Evolutionary conservation across 2,329 filamentous ascomycete genomes (phyloP).

Genomic region (Pseudogymnoascus pannorum): DNA sequence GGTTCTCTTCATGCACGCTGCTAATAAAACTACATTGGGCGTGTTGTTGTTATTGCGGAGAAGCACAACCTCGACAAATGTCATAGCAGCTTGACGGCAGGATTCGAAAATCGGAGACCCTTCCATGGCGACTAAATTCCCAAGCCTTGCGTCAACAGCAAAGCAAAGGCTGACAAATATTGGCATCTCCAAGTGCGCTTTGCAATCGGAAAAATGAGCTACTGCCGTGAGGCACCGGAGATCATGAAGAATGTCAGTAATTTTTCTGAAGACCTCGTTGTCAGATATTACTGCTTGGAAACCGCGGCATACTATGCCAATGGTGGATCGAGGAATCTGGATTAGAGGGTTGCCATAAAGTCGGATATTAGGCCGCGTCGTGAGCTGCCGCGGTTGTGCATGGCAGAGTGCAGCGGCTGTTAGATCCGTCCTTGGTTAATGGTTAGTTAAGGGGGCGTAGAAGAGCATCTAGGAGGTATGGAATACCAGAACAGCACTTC

Average conservation of each 20-base stretch:
- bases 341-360: slow-evolving; percentile 1
- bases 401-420: slow-evolving; percentile 5
- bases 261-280: not conserved
- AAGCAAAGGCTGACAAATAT: not conserved
- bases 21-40: not conserved
- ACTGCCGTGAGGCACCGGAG: slow-evolving; percentile 8
- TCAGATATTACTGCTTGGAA: slow-evolving; percentile 1
- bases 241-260: slow-evolving; percentile 8
- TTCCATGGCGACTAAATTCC: not conserved
- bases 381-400: not conserved
- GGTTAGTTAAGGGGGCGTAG: not conserved
- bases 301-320: slow-evolving; percentile 6
- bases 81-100: not conserved
- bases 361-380: slow-evolving; percentile 6
- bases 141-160: not conserved
- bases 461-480: not conserved
- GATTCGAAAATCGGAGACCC: not conserved
- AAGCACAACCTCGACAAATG: not conserved
- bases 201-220: slow-evolving; percentile 2
- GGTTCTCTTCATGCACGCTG: slow-evolving; percentile 4
- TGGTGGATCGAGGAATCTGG: slow-evolving; percentile 2
- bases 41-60: not conserved
- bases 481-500: slow-evolving; percentile 10
- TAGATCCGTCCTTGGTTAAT: slow-evolving; percentile 1
- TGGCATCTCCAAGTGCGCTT: not conserved